Base-by-base conservation (phyloP, 306 rosid genomes). In the Malus fusca region DNA sequence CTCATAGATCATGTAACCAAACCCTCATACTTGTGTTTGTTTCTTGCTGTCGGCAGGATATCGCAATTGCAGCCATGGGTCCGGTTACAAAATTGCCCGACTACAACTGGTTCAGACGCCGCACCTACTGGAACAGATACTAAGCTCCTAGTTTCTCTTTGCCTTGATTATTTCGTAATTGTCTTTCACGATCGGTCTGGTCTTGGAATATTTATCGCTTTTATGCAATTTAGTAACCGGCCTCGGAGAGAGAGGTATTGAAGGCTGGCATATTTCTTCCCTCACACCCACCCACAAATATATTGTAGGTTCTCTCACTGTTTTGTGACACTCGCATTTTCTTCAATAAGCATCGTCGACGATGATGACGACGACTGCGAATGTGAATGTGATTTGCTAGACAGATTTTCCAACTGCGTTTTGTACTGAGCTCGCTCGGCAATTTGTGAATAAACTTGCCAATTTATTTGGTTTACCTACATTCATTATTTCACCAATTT, bases 21-120 rank as follows among this genome's bases (percentile, higher is more conserved):
- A 7, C 6, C 1, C 15, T 68, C 44, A 52, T 73, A 4, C 59
- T 30, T 55, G 43, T 21, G 70, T 28, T 68, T 55, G 44, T 52
- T 44, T 55, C n/a, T 30, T 78, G 19, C 43, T 77, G 35, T 44
- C 69, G 3, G 72, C 89, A 94, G 98, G 98, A 94, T 82, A 14
- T 94, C 70, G 97, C 92, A 35, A 94, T 94, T 79, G 96, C 97
- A 15, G 97, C 98, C 12, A 67, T 91, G 90, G 98, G 98, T 62
- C 98, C 98, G 8, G 74, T 94, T 84, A 91, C 87, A 75, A 74
- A 77, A 25, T 84, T 94, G 84, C 98, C 96, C 1, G 97, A 94
- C 86, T 94, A 91, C 91, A 94, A 94, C 88, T 86, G 94, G 96
- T 94, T 94, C 90, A 94, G 98, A 83, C 96, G 97, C 89, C 85